Percentiles rank a stretch among this genome's conserved stretches.
Evolutionary conservation across 139 green algal species (phyloP).

Genomic region (Desmodesmus armatus): DNA sequence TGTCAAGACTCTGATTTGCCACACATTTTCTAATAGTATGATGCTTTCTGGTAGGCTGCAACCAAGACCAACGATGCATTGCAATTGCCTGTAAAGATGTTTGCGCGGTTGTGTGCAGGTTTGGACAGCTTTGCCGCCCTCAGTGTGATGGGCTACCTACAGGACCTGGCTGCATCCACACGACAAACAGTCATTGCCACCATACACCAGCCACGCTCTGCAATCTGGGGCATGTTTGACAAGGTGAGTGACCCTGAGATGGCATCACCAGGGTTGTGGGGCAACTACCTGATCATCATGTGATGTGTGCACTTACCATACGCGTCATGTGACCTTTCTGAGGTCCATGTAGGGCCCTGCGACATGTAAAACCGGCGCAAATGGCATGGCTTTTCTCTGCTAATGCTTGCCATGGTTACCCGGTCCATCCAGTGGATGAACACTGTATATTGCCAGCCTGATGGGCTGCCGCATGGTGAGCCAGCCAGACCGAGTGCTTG

Average conservation of each 20-base stretch:
- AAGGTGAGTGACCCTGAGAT: slow-evolving; percentile 41
- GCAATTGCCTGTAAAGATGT: too few species aligned
- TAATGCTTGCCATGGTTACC: too few species aligned
- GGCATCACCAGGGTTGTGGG: background rate
- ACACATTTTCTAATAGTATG: too few species aligned
- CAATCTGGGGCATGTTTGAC: slow-evolving; percentile 71
- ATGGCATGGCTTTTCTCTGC: background rate
- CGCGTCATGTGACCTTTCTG: background rate
- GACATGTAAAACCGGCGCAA: background rate
- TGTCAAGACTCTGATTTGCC: too few species aligned
- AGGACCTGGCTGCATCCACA: slow-evolving; percentile 50
- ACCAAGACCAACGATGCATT: too few species aligned
- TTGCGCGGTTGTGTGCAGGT: too few species aligned
- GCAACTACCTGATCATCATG: background rate
- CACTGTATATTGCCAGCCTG: too few species aligned
- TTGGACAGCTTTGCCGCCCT: slow-evolving; percentile 72
- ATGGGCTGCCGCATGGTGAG: too few species aligned
- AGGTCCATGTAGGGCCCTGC: background rate
- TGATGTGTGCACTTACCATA: background rate
- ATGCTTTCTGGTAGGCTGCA: too few species aligned
- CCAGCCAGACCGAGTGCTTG: too few species aligned
- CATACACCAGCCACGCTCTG: slow-evolving; percentile 70
- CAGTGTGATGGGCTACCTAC: slow-evolving; percentile 65
- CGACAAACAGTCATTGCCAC: slow-evolving; percentile 57
- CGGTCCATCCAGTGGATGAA: too few species aligned